These are phyloP conservation scores for Collybia sordida DNA, from an alignment of 768 basidiomycete species.

Conservation along the genomic window DNA sequence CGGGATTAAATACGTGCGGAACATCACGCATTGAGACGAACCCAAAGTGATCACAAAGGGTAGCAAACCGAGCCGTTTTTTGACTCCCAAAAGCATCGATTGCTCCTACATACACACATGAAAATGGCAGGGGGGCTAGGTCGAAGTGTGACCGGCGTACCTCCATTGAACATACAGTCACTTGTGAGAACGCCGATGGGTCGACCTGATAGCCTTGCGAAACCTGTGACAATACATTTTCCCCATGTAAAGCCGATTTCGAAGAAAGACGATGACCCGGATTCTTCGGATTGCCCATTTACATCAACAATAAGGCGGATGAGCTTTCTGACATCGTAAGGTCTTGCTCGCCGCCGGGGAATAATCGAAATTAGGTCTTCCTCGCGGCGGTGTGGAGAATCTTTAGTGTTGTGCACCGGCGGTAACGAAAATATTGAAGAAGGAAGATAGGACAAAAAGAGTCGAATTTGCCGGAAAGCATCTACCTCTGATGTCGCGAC, in stretches of 20 bases:
- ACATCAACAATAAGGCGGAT: conserved; percentile 33
- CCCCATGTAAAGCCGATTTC: conserved; percentile 40
- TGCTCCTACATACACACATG: conserved; percentile 23
- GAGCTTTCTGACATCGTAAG: conserved; percentile 35
- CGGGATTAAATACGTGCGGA: background rate
- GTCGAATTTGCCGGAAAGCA: conserved; percentile 33
- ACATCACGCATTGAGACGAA: conserved; percentile 9
- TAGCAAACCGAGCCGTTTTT: conserved; percentile 36
- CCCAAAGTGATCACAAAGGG: conserved; percentile 41
- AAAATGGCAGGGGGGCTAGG: background rate
- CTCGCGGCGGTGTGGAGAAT: conserved; percentile 28
- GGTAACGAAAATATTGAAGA: conserved; percentile 36
- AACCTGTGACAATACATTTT: conserved; percentile 34
- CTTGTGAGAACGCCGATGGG: conserved; percentile 36
- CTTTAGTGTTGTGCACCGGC: conserved; percentile 21
- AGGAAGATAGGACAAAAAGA: conserved; percentile 39
- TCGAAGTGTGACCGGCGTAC: conserved; percentile 14
- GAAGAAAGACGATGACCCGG: conserved; percentile 24
- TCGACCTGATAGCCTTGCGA: conserved; percentile 33
- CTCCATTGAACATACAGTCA: conserved; percentile 38
- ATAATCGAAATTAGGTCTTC: conserved; percentile 35
- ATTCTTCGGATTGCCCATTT: conserved; percentile 11
- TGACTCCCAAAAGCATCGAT: conserved; percentile 39
- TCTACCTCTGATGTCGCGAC: conserved; percentile 34
- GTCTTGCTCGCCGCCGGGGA: conserved; percentile 31